Evolutionary conservation across 495 filamentous ascomycete species (phyloP).

Genomic region (Staphylotrichum tortipilum): DNA sequence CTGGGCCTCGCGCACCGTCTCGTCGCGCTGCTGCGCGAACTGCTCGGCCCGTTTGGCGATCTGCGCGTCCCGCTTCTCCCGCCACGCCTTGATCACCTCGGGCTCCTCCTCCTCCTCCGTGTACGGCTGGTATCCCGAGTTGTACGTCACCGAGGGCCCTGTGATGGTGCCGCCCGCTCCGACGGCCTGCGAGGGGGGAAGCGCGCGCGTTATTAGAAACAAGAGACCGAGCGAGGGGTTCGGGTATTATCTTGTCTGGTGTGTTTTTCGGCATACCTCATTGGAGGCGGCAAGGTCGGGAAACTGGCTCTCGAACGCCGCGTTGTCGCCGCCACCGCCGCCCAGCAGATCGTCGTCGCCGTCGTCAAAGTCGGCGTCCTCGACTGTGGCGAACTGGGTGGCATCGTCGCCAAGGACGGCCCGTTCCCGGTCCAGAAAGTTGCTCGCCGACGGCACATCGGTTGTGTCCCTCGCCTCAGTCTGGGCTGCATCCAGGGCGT

Average conservation of each 20-base stretch:
- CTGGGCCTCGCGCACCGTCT: slow-evolving; percentile 77
- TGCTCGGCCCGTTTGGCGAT: slow-evolving; percentile 69
- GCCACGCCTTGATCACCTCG: slow-evolving; percentile 85
- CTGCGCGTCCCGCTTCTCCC: slow-evolving; percentile 71
- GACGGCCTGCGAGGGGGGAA: slow-evolving; percentile 65
- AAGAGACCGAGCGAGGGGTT: no score
- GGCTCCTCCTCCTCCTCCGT: slow-evolving; percentile 67
- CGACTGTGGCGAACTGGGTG: slow-evolving; percentile 72
- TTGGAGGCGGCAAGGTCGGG: slow-evolving; percentile 73
- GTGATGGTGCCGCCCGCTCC: slow-evolving; percentile 86
- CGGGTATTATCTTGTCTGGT: no score
- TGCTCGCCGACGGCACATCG: slow-evolving; percentile 46
- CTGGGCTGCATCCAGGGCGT: slow-evolving; percentile 27
- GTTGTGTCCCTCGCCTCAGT: slow-evolving; percentile 36
- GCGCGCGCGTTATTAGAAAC: no score
- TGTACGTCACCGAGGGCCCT: slow-evolving; percentile 58
- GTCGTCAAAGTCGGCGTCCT: slow-evolving; percentile 57
- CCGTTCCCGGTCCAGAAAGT: slow-evolving; percentile 85
- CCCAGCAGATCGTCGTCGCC: slow-evolving; percentile 76
- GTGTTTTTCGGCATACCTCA: slow-evolving; percentile 50
- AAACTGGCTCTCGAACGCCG: slow-evolving; percentile 78
- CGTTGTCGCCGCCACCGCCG: slow-evolving; percentile 54
- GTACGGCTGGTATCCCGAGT: slow-evolving; percentile 52
- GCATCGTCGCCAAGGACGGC: slow-evolving; percentile 87
- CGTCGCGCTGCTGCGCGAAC: slow-evolving; percentile 64